Evolutionary conservation across 805 yeast species (phyloP).

Genomic region (Kockiozyma suomiensis): DNA sequence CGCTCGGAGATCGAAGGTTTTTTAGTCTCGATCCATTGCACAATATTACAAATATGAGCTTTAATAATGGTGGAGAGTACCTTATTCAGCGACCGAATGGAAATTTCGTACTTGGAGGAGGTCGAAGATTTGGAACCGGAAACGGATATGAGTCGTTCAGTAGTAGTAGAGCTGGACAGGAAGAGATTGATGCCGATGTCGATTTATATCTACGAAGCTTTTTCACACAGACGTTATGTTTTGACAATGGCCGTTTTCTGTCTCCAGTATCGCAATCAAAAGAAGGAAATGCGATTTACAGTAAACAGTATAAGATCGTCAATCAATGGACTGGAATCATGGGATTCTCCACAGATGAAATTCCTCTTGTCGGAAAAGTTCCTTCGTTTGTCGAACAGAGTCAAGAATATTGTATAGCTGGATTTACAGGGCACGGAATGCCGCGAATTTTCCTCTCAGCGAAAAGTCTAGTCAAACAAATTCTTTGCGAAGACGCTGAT

Average conservation of each 20-base stretch:
- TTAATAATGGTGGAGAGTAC: slow-evolving; percentile 29
- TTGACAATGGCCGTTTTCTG: slow-evolving; percentile 42
- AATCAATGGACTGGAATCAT: slow-evolving; percentile 52
- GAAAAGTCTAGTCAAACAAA: slow-evolving; percentile 43
- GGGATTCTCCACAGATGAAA: slow-evolving; percentile 49
- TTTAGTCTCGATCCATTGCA: slow-evolving; percentile 18
- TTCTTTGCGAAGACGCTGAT: slow-evolving; percentile 21
- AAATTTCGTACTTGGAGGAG: slow-evolving; percentile 36
- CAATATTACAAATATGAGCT: slow-evolving; percentile 29
- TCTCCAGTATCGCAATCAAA: slow-evolving; percentile 17
- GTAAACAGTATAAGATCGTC: slow-evolving; percentile 14
- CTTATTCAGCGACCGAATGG: slow-evolving; percentile 32
- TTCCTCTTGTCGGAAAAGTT: slow-evolving; percentile 52
- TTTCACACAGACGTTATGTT: slow-evolving; percentile 24
- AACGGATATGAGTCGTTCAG: slow-evolving; percentile 15
- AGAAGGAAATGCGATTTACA: not conserved
- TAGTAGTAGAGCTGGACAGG: not conserved
- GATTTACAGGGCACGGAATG: slow-evolving; percentile 58
- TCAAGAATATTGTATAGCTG: slow-evolving; percentile 49
- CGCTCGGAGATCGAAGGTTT: not conserved
- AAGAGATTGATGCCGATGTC: slow-evolving; percentile 39
- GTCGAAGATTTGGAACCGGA: slow-evolving; percentile 26
- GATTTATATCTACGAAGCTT: slow-evolving; percentile 37
- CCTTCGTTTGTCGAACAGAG: slow-evolving; percentile 36
- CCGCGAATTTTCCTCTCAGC: slow-evolving; percentile 50